Base-by-base conservation (phyloP, 1,284 basidiomycete genomes). In the Microbotryomycetes sp. region DNA sequence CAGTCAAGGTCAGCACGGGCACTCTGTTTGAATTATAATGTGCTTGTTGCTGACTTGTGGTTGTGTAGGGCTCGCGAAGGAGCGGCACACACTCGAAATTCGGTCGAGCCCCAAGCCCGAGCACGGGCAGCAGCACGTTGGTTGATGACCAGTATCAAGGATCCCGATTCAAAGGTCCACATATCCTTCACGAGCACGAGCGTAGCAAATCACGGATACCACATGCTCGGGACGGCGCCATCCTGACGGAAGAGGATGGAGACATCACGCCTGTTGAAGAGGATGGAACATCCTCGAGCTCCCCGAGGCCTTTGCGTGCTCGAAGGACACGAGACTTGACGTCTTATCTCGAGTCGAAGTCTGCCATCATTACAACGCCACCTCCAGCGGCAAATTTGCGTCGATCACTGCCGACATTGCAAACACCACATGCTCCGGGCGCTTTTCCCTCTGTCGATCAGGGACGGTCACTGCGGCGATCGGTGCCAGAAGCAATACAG, bases 101-200 rank as follows among this genome's bases (percentile, higher is more conserved):
- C 35, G 35, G 11, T 18, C 35, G 35, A 41, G 61, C 64, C 9
- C 61, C 64, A 1, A 51, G 53, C 5, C 60, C 60, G 18, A 63
- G 61, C n/a, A 66, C 61, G 11, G 64, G 64, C 15, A 66, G 64
- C 41, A 58, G 55, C 29, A 66, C 64, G 15, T 50, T 66, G 18
- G 64, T 63, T 47, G 64, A 66, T 27, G 35, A 41, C 9, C 18
- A 18, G 35, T n/a, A n/a, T n/a, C n/a, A n/a, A n/a, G n/a, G n/a
- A n/a, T n/a, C n/a, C n/a, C n/a, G n/a, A n/a, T n/a, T n/a, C n/a
- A n/a, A n/a, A n/a, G n/a, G n/a, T n/a, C n/a, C n/a, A n/a, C n/a
- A n/a, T n/a, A n/a, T n/a, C n/a, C n/a, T n/a, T n/a, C n/a, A n/a
- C n/a, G n/a, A n/a, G n/a, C n/a, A n/a, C n/a, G n/a, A n/a, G n/a